Evolutionary conservation across 352 stramenopile genomes (phyloP).

Genomic region (Nothophytophthora sp.): DNA sequence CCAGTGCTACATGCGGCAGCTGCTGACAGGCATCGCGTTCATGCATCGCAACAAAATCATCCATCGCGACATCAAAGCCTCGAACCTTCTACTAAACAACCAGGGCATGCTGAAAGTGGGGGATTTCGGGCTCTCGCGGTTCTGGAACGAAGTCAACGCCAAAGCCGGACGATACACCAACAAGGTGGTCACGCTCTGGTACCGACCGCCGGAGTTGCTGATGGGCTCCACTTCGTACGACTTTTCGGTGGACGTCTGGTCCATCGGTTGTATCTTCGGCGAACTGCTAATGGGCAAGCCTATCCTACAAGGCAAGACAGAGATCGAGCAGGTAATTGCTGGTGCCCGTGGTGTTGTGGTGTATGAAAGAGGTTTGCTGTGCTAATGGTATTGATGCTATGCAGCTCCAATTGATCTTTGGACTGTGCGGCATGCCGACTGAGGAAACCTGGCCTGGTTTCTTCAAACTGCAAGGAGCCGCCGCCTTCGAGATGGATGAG

Average conservation of each 20-base stretch:
- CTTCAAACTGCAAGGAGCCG: slow-evolving; percentile 69
- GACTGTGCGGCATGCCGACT: slow-evolving; percentile 70
- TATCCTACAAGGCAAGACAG: slow-evolving; percentile 82
- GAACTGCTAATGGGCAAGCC: slow-evolving; percentile 79
- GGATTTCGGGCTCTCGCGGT: slow-evolving; percentile 82
- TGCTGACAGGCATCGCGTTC: slow-evolving; percentile 80
- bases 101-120: slow-evolving; percentile 83
- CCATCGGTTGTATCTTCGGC: slow-evolving; percentile 89
- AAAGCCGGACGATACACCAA: slow-evolving; percentile 91
- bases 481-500: slow-evolving; percentile 71
- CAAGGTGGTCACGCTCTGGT: slow-evolving; percentile 97
- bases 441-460: slow-evolving; percentile 83
- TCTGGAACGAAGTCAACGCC: slow-evolving; percentile 86
- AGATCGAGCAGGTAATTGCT: slow-evolving; percentile 88
- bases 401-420: slow-evolving; percentile 82
- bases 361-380: not conserved
- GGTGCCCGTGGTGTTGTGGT: no score
- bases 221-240: slow-evolving; percentile 93
- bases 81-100: slow-evolving; percentile 86
- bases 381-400: no score
- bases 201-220: slow-evolving; percentile 92
- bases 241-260: slow-evolving; percentile 95
- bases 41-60: slow-evolving; percentile 91
- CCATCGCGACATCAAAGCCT: slow-evolving; percentile 87
- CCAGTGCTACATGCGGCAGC: slow-evolving; percentile 88